Evolutionary conservation across 2,329 filamentous ascomycete genomes (phyloP).

Genomic region (Hymenoscyphus scutula): DNA sequence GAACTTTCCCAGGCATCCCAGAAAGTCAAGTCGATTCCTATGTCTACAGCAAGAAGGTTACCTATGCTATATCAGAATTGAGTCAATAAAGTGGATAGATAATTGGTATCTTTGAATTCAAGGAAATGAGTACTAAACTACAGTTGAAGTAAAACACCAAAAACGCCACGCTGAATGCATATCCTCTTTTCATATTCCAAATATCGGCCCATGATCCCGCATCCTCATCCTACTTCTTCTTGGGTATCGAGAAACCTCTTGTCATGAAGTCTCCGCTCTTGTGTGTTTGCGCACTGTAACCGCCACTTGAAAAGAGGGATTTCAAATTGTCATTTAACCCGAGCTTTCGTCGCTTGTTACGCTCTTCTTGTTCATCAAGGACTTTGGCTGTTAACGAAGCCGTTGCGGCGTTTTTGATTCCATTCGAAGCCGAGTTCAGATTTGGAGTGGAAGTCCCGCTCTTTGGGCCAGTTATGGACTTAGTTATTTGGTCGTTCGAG

Average conservation of each 20-base stretch:
- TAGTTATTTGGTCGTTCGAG: constrained; percentile 26
- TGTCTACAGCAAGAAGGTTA: too few species aligned
- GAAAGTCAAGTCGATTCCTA: too few species aligned
- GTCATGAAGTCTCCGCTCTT: constrained; percentile 55
- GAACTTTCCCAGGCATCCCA: too few species aligned
- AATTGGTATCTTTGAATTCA: not conserved
- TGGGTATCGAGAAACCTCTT: constrained; percentile 52
- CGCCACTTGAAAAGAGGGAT: constrained; percentile 50
- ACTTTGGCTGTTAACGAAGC: constrained; percentile 84
- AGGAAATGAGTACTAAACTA: not conserved
- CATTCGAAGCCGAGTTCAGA: constrained; percentile 38
- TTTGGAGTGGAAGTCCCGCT: constrained; percentile 38
- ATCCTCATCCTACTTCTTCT: constrained; percentile 30
- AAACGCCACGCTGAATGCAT: not conserved
- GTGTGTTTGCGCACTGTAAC: constrained; percentile 41
- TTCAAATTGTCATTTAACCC: constrained; percentile 54
- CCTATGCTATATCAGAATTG: too few species aligned
- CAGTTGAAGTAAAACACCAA: not conserved
- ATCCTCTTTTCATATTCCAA: not conserved
- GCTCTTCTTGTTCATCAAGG: constrained; percentile 78
- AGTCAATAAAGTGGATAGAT: not conserved
- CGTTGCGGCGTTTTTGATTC: constrained; percentile 83
- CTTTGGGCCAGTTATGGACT: constrained; percentile 25
- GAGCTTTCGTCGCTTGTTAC: constrained; percentile 74
- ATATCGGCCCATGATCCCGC: not conserved